These are phyloP conservation scores for Cicer chorassanicum DNA, from an alignment of 306 rosid species.

Conservation along the genomic window DNA sequence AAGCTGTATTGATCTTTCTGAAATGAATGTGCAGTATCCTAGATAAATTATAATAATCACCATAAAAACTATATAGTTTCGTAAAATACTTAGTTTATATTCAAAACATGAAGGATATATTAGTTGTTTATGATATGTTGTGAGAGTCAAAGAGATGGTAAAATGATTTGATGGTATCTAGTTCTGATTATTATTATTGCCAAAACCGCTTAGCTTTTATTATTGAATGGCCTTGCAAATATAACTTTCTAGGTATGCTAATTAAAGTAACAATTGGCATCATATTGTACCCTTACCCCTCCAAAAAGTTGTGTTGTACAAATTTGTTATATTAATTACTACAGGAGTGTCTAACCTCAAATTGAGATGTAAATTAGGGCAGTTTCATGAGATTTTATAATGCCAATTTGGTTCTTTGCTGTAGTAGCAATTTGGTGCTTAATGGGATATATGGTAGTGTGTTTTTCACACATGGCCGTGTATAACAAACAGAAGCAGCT, in stretches of 20 bases:
- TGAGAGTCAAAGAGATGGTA: constrained; percentile 4
- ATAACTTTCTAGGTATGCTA: background rate
- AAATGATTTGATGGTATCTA: background rate
- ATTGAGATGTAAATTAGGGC: background rate
- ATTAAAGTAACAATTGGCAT: background rate
- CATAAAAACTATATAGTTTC: background rate
- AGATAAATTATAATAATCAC: constrained; percentile 1
- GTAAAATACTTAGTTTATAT: constrained; percentile 17
- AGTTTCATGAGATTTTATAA: background rate
- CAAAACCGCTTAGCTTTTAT: background rate
- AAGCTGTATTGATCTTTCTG: background rate
- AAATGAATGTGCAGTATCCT: constrained; percentile 16
- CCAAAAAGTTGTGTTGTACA: constrained; percentile 3
- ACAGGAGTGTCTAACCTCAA: background rate
- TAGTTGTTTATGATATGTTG: constrained; percentile 20
- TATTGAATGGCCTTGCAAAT: constrained; percentile 13
- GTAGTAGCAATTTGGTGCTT: constrained; percentile 9
- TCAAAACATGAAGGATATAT: constrained; percentile 11
- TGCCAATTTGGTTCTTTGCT: background rate
- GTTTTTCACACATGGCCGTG: constrained; percentile 1
- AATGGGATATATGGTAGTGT: background rate
- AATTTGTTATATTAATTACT: constrained; percentile 8
- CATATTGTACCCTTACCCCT: background rate
- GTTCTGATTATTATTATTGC: constrained; percentile 20
- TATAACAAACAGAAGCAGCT: constrained; percentile 8